These are phyloP conservation scores for Termitomyces sp. DNA, from an alignment of 768 basidiomycete genomes.

Conservation along the genomic window DNA sequence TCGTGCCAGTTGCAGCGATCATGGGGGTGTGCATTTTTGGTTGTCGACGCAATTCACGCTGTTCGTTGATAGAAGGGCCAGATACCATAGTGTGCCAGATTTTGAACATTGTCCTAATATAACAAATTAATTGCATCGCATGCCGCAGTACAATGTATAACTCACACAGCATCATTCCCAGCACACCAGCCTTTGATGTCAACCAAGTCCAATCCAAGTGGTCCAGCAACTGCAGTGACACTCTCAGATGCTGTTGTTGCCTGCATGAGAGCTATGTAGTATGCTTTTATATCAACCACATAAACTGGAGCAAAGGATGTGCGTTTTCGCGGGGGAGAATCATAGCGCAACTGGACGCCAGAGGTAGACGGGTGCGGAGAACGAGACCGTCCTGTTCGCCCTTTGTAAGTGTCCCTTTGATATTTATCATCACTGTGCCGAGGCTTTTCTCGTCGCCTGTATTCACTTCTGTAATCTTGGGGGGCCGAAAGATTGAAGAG, in stretches of 20 bases:
- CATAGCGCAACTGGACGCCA: neutral
- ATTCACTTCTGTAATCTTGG: neutral
- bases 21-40: neutral
- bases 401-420: constrained; percentile 4
- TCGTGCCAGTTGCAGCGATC: neutral
- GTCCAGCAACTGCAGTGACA: constrained; percentile 24
- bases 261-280: constrained; percentile 36
- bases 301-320: constrained; percentile 24
- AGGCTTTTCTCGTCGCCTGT: neutral
- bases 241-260: constrained; percentile 12
- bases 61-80: constrained; percentile 41
- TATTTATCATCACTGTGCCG: neutral
- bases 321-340: neutral
- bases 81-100: constrained; percentile 44
- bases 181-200: constrained; percentile 37
- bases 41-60: constrained; percentile 18
- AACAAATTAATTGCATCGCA: neutral
- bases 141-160: neutral
- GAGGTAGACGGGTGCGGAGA: constrained; percentile 14
- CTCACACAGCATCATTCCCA: constrained; percentile 48
- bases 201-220: constrained; percentile 23
- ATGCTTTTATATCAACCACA: constrained; percentile 34
- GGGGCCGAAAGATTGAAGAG: constrained; percentile 18
- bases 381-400: constrained; percentile 12
- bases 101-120: constrained; percentile 30